Evolutionary conservation across 768 basidiomycete species (phyloP).

Genomic region (Symmetrospora coprosmae): DNA sequence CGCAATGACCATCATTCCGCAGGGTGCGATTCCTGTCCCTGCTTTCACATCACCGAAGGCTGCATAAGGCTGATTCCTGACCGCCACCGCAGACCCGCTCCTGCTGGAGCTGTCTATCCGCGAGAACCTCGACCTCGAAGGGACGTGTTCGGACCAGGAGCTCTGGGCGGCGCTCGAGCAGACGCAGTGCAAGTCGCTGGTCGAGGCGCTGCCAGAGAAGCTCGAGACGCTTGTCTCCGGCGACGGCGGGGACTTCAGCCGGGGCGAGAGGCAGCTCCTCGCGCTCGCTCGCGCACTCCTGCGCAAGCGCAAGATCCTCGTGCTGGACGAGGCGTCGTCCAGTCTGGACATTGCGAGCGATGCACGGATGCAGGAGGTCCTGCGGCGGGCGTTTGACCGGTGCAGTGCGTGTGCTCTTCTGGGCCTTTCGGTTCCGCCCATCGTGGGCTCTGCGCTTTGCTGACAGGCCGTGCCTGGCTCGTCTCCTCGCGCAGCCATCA

Average conservation of each 20-base stretch:
- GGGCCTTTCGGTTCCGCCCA: too few species aligned
- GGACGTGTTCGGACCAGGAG: slow-evolving; percentile 10
- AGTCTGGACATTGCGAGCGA: slow-evolving; percentile 21
- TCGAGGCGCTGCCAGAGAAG: slow-evolving; percentile 18
- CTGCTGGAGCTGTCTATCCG: slow-evolving; percentile 19
- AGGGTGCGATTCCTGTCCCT: too few species aligned
- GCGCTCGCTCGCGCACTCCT: slow-evolving; percentile 22
- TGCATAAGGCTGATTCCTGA: too few species aligned
- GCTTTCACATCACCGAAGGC: too few species aligned
- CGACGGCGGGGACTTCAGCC: slow-evolving; percentile 19
- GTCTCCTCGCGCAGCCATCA: slow-evolving; percentile 13
- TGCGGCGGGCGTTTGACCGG: slow-evolving; percentile 12
- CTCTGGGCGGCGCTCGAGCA: slow-evolving; percentile 24
- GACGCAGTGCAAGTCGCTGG: slow-evolving; percentile 21
- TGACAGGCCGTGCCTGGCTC: too few species aligned
- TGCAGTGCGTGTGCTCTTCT: slow-evolving; percentile 16
- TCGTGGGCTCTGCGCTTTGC: not conserved
- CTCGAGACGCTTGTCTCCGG: slow-evolving; percentile 20
- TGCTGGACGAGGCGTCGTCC: slow-evolving; percentile 23
- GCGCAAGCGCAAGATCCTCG: slow-evolving; percentile 22
- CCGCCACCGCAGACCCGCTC: slow-evolving; percentile 23
- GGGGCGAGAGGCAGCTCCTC: slow-evolving; percentile 24
- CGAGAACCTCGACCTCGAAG: slow-evolving; percentile 25
- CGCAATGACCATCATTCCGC: slow-evolving; percentile 19
- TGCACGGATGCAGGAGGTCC: slow-evolving; percentile 15